A percentile compares a stretch with the other conserved stretches of the same genome.
Evolutionary conservation across 768 basidiomycete species (phyloP).

Genomic region (Fibroporia radiculosa): DNA sequence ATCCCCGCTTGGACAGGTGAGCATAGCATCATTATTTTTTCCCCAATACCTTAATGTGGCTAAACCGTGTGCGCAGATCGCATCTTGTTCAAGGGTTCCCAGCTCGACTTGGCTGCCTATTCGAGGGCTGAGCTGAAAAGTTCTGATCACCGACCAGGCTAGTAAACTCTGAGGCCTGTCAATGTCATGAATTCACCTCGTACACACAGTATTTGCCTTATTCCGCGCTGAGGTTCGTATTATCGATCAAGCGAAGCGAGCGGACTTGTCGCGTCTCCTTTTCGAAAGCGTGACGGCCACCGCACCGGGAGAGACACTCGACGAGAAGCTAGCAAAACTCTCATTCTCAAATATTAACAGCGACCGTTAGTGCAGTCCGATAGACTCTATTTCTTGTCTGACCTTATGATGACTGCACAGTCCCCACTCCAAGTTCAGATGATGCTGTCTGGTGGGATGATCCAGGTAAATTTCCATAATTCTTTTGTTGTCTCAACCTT

Average conservation of each 20-base stretch:
- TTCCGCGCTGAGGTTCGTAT: conserved; percentile 74
- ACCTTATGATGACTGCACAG: conserved; percentile 29
- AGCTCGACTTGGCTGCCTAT: conserved; percentile 71
- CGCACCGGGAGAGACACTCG: conserved; percentile 57
- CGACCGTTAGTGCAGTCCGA: conserved; percentile 34
- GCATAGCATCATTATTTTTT: not conserved
- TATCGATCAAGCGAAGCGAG: conserved; percentile 71
- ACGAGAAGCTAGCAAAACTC: conserved; percentile 61
- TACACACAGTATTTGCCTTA: conserved; percentile 64
- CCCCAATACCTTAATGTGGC: not conserved
- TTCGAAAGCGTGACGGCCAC: conserved; percentile 57
- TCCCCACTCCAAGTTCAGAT: conserved; percentile 81
- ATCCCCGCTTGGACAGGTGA: conserved; percentile 97
- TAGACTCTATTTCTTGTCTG: not conserved
- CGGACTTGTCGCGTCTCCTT: conserved; percentile 58
- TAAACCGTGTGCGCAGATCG: conserved; percentile 51
- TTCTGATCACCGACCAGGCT: conserved; percentile 96
- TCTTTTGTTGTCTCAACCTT: conserved; percentile 2
- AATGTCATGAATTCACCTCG: not conserved
- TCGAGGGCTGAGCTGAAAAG: conserved; percentile 76
- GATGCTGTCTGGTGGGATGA: conserved; percentile 74
- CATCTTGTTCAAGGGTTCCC: conserved; percentile 73
- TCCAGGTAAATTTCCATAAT: conserved; percentile 39
- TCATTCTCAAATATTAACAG: conserved; percentile 35
- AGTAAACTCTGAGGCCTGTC: conserved; percentile 6